phyloP scores from a whole-genome alignment of 2,329 filamentous ascomycete genomes.

The Aspergillus texensis region DNA sequence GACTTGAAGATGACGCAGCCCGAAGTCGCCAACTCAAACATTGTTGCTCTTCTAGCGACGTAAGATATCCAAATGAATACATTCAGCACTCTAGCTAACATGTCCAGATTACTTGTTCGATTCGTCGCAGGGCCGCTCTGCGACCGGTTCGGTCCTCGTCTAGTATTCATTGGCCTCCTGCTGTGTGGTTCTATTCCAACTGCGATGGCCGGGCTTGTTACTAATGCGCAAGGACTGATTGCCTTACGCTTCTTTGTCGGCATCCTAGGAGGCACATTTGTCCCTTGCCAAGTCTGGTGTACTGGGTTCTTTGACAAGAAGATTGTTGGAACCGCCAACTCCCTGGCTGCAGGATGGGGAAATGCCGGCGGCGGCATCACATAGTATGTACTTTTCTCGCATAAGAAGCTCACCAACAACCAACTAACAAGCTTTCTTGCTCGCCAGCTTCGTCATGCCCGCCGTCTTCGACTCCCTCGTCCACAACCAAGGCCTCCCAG shows the following conservation, averaged over 20 bases:
- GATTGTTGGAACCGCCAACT: constrained; percentile 85
- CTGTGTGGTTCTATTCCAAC: constrained; percentile 78
- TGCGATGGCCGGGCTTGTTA: constrained; percentile 77
- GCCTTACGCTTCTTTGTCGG: constrained; percentile 49
- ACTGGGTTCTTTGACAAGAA: constrained; percentile 94
- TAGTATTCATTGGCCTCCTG: constrained; percentile 77
- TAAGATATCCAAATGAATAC: constrained; percentile 34
- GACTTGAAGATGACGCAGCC: constrained; percentile 72
- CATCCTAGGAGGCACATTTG: constrained; percentile 48
- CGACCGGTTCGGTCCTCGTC: constrained; percentile 78
- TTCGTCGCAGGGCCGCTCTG: constrained; percentile 80
- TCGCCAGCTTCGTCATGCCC: constrained; percentile 75
- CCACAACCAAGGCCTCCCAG: constrained; percentile 57
- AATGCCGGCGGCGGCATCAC: constrained; percentile 89
- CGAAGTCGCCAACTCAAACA: constrained; percentile 87
- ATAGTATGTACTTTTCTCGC: constrained; percentile 52
- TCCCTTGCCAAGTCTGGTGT: constrained; percentile 81
- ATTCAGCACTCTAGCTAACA: constrained; percentile 2
- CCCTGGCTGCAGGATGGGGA: constrained; percentile 79
- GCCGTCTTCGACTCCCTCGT: constrained; percentile 81
- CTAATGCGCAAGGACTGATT: constrained; percentile 58
- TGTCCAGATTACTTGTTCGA: constrained; percentile 68
- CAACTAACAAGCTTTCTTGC: constrained; percentile 5
- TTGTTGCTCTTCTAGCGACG: constrained; percentile 75
- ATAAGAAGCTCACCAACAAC: not conserved